Base-by-base conservation (phyloP, 2,329 filamentous ascomycete species). In the Amauroascus niger region DNA sequence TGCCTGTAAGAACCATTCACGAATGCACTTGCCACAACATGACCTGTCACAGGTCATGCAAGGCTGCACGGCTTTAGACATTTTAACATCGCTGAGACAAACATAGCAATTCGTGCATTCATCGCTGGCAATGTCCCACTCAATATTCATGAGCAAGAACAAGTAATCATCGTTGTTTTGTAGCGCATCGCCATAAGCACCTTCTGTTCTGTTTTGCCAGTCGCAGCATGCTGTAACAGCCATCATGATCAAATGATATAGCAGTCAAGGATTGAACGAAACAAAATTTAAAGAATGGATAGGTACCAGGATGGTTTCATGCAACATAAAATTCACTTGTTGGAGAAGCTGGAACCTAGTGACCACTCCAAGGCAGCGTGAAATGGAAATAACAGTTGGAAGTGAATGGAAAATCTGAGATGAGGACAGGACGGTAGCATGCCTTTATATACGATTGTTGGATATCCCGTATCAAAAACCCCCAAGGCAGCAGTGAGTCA, bases 1-100 rank as follows among this genome's bases (percentile, higher is more conserved):
- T 13, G 72, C 71, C 5, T 63, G 58, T 0, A 69, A 56, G 59
- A 76, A 76, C 67, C 73, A 70, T 26, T 47, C 49, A 11, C 60
- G 54, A 24, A 60, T 30, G 48, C 61, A 62, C 6, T 28, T 6
- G 13, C 13, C 35, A 30, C 55, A 57, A 13, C 7, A 32, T 32
- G 13, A 6, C 6, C 5, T 22, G 1, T 40, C 3, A 41, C 55
- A 57, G 8, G 1, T 3, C 18, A 40, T 54, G 43, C 55, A 57
- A 0, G 55, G 41, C 5, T 32, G 22, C 13, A 46, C 7, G 11
- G 35, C n/a, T 11, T 41, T 50, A 13, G 22, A 13, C 11, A 7
- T 18, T 14, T 18, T 8, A 11, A n/a, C 8, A 20, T 2, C 3
- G 6, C 22, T 22, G n/a, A 14, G 11, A 16, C 48, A 50, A 6